Conservation (phyloP, 139 green algal genomes). For the Monoraphidium neglectum region DNA sequence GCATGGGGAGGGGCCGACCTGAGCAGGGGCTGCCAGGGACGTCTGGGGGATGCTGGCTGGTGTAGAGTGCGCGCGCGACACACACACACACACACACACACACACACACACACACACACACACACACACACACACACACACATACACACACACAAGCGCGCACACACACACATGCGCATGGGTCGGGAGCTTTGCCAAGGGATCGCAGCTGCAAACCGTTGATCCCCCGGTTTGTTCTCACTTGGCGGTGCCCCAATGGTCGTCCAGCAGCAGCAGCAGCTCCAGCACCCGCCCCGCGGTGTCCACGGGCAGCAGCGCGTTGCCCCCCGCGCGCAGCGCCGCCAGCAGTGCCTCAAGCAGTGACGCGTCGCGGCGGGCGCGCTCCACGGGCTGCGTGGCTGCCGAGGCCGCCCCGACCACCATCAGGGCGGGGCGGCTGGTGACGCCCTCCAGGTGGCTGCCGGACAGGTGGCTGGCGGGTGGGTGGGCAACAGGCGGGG, state of each 20-base stretch:
- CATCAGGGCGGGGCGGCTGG: conserved; percentile 73
- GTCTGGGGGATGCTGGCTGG: too few relatives aligned
- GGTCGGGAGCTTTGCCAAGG: too few relatives aligned
- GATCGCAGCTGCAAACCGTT: not conserved
- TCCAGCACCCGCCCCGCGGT: conserved; percentile 87
- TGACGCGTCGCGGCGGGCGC: conserved; percentile 34
- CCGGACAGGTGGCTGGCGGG: conserved; percentile 68
- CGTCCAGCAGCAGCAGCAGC: conserved; percentile 87
- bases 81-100: too few relatives aligned
- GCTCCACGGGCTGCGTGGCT: conserved; percentile 19
- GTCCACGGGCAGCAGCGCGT: conserved; percentile 91
- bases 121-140: too few relatives aligned
- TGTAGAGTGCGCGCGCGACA: too few relatives aligned
- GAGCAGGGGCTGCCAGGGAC: too few relatives aligned
- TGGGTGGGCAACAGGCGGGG: not conserved
- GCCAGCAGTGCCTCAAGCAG: conserved; percentile 52
- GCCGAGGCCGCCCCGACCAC: conserved; percentile 67
- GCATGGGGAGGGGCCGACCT: too few relatives aligned
- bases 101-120: too few relatives aligned
- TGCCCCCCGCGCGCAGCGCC: conserved; percentile 62
- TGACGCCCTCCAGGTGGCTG: conserved; percentile 50
- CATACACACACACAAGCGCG: too few relatives aligned
- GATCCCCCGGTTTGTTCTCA: not conserved
- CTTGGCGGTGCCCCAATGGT: conserved; percentile 60
- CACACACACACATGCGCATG: too few relatives aligned